These are phyloP conservation scores for Candolleomyces aberdarensis DNA, from an alignment of 768 basidiomycete species.

Conservation along the genomic window DNA sequence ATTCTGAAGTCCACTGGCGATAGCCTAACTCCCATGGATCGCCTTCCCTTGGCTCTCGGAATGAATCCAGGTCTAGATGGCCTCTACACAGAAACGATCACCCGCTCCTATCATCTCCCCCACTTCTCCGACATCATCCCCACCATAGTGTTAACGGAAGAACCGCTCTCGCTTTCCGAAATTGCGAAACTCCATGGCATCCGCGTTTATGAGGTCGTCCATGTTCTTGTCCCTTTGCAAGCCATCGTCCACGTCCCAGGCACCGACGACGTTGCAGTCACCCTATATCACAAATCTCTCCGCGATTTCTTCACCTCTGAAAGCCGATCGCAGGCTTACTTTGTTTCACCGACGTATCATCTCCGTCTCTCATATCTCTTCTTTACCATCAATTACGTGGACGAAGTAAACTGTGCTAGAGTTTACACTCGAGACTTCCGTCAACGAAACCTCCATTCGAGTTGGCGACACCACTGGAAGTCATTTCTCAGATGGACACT, in stretches of 20 bases:
- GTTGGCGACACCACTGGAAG: no score
- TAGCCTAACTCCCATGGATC: not conserved
- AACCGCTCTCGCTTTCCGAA: not conserved
- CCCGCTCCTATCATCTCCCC: not conserved
- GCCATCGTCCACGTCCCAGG: not conserved
- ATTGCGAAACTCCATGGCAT: not conserved
- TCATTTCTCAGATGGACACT: no score
- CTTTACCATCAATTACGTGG: no score
- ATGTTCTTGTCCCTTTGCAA: not conserved
- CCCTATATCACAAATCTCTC: not conserved
- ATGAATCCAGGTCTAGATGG: not conserved
- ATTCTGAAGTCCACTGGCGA: not conserved
- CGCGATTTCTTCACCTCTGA: not conserved
- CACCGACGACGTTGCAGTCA: not conserved
- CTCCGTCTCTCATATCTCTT: not conserved
- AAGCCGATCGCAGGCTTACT: not conserved
- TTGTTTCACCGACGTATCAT: not conserved
- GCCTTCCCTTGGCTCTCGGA: not conserved
- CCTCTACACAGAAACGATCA: not conserved
- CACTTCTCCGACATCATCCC: not conserved
- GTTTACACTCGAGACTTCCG: no score
- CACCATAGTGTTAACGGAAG: not conserved
- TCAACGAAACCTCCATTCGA: no score
- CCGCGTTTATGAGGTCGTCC: not conserved
- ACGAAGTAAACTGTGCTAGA: no score